Evolutionary conservation across 345 rosid genomes (phyloP).

Genomic region (Syzygium jambos): DNA sequence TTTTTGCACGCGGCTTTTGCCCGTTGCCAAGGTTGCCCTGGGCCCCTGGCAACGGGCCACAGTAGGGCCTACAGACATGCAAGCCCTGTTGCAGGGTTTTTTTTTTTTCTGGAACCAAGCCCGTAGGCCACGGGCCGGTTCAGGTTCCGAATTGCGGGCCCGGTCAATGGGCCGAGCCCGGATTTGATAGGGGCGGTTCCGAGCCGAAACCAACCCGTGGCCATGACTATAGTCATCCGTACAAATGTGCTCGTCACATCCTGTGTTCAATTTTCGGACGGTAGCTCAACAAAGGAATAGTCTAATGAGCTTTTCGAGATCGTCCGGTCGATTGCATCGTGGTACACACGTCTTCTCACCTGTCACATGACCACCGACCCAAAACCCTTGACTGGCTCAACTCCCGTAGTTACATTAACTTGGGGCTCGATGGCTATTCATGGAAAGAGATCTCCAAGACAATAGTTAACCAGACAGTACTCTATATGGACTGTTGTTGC

Average conservation of each 20-base stretch:
- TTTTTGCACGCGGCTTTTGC: no score
- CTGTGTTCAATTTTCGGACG: neutral
- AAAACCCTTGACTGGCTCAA: neutral
- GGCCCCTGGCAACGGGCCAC: no score
- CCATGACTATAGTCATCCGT: no score
- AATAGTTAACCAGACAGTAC: neutral
- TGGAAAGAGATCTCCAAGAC: neutral
- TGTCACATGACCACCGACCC: conserved; percentile 5
- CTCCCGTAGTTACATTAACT: neutral
- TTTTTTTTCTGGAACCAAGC: no score
- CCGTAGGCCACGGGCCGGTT: no score
- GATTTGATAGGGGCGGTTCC: no score
- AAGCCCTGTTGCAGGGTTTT: no score
- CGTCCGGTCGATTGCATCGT: conserved; percentile 62
- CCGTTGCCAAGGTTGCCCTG: no score
- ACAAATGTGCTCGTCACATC: neutral
- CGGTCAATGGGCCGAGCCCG: no score
- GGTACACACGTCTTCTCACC: conserved; percentile 79
- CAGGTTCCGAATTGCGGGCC: no score
- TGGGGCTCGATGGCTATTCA: neutral
- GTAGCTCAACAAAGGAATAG: conserved; percentile 68
- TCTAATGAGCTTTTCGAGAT: conserved; percentile 84
- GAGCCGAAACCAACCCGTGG: no score
- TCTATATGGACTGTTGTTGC: neutral
- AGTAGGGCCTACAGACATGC: no score